Conservation (phyloP, 257 asterid genomes). For the Salvia rosmarinus region DNA sequence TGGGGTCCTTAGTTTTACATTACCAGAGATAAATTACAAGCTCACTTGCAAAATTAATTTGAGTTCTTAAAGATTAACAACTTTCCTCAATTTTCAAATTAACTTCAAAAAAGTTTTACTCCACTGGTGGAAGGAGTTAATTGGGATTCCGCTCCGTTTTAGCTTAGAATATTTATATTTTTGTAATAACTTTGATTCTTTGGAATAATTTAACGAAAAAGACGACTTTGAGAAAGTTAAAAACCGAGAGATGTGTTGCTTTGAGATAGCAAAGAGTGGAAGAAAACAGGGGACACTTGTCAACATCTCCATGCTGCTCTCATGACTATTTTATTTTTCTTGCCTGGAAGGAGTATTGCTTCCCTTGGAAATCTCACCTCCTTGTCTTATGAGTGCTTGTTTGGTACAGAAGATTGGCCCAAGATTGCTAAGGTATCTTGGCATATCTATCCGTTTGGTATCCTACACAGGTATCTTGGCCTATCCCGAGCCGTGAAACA, state of each 20-base stretch:
- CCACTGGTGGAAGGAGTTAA: background rate
- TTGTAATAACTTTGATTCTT: background rate
- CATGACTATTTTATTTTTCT: too few relatives aligned
- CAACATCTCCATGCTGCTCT: conserved; percentile 32
- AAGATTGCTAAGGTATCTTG: too few relatives aligned
- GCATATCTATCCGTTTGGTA: too few relatives aligned
- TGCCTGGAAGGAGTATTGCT: too few relatives aligned
- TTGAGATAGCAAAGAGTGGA: conserved; percentile 41
- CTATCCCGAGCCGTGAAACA: too few relatives aligned
- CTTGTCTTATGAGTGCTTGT: too few relatives aligned
- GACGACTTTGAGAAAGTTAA: background rate
- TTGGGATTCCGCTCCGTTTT: background rate
- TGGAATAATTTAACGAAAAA: background rate
- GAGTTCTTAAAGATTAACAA: background rate
- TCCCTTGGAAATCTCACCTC: too few relatives aligned
- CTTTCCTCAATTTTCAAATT: background rate
- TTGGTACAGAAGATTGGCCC: too few relatives aligned
- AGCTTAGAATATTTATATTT: background rate
- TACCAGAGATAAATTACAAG: too few relatives aligned
- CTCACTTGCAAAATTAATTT: too few relatives aligned
- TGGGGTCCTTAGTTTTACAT: too few relatives aligned
- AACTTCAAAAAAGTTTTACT: background rate
- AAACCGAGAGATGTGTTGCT: conserved; percentile 31
- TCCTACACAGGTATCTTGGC: too few relatives aligned
- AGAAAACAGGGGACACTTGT: conserved; percentile 2